Percentiles rank a stretch among this genome's conserved stretches.
Evolutionary conservation across 2,329 filamentous ascomycete species (phyloP).

Genomic region (Penicillium sp.): DNA sequence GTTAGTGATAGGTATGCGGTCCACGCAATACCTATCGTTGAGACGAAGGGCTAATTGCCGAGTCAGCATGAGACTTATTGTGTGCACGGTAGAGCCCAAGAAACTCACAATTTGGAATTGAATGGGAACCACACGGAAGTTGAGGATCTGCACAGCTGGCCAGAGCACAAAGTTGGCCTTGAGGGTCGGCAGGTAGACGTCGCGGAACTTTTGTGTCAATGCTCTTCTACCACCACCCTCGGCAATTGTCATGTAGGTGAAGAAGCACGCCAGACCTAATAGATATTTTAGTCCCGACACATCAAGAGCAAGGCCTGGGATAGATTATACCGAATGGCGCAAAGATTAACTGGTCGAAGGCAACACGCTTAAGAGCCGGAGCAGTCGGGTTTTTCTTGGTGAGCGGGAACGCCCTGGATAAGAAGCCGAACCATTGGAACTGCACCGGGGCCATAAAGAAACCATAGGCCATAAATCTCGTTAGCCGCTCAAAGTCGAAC

Average conservation of each 20-base stretch:
- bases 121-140: constrained; percentile 92
- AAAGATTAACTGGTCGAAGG: constrained; percentile 89
- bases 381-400: constrained; percentile 70
- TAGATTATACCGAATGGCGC: constrained; percentile 70
- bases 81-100: neutral
- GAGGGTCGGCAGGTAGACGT: constrained; percentile 89
- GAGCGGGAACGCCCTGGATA: constrained; percentile 79
- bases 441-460: constrained; percentile 95
- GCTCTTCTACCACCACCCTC: constrained; percentile 85
- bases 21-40: constrained; percentile 93
- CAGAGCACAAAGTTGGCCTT: constrained; percentile 96
- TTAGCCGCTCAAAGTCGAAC: constrained; percentile 93
- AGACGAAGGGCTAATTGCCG: constrained; percentile 77
- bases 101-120: constrained; percentile 89
- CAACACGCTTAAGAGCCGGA: constrained; percentile 85
- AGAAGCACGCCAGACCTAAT: constrained; percentile 76
- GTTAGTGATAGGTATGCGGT: constrained; percentile 92
- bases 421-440: constrained; percentile 91
- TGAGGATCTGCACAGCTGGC: constrained; percentile 94
- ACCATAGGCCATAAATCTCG: constrained; percentile 94
- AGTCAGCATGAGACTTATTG: constrained; percentile 7
- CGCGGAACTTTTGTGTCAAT: constrained; percentile 78
- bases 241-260: constrained; percentile 92
- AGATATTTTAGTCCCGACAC: constrained; percentile 7
- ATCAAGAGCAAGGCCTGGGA: neutral